Percentiles rank a stretch among this genome's conserved stretches.
phyloP scores from a whole-genome alignment of 371 early-diverging fungal species.

The Mucor piriformis region DNA sequence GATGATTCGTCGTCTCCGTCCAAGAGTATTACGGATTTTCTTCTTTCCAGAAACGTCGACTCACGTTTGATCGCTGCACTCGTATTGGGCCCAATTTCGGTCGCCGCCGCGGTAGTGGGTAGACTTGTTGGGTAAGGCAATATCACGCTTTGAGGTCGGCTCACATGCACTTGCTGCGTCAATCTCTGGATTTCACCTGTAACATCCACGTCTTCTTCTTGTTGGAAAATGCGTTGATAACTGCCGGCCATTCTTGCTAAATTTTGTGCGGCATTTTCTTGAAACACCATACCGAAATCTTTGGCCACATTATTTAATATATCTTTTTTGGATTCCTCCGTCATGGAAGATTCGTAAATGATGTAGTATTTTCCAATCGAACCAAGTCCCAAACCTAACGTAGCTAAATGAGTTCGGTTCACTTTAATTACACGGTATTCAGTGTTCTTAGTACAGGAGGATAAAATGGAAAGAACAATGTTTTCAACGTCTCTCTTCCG shows the following conservation, averaged over 20 bases:
- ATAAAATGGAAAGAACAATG: slow-evolving; percentile 32
- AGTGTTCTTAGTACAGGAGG: slow-evolving; percentile 11
- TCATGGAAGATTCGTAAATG: slow-evolving; percentile 27
- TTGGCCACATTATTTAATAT: slow-evolving; percentile 24
- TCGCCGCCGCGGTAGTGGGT: not conserved
- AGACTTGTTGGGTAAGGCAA: slow-evolving; percentile 16
- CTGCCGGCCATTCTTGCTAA: slow-evolving; percentile 33
- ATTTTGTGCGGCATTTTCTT: slow-evolving; percentile 43
- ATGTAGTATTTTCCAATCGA: slow-evolving; percentile 35
- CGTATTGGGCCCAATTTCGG: not conserved
- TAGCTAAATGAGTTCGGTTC: slow-evolving; percentile 17
- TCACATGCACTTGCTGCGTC: slow-evolving; percentile 9
- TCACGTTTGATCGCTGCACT: not conserved
- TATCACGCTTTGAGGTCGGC: slow-evolving; percentile 18
- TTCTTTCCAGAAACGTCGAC: slow-evolving; percentile 27
- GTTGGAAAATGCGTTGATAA: slow-evolving; percentile 33
- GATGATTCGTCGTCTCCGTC: slow-evolving; percentile 6
- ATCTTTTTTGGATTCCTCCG: slow-evolving; percentile 20
- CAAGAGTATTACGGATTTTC: slow-evolving; percentile 22
- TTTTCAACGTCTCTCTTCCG: slow-evolving; percentile 33
- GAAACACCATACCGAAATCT: slow-evolving; percentile 35
- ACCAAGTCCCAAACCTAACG: slow-evolving; percentile 25
- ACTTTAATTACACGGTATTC: slow-evolving; percentile 26
- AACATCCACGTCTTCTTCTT: slow-evolving; percentile 12
- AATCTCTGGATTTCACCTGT: slow-evolving; percentile 27